These are phyloP conservation scores for Hypomyces perniciosus DNA, from an alignment of 2,329 filamentous ascomycete species.

Conservation along the genomic window DNA sequence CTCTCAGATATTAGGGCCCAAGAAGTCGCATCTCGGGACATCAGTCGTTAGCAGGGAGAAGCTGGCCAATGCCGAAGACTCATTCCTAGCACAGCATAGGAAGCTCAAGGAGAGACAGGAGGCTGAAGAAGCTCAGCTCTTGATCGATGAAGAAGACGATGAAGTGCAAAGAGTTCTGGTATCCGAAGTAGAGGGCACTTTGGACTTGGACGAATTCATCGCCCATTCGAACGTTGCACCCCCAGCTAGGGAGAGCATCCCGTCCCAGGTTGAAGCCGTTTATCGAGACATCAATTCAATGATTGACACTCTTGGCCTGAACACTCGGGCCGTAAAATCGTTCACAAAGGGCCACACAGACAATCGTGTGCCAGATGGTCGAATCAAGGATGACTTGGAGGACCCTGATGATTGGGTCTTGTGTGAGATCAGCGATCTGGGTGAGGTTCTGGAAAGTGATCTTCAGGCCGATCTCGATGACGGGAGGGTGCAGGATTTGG, in stretches of 20 bases:
- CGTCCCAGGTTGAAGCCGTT: conserved; percentile 58
- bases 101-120: conserved; percentile 49
- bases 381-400: conserved; percentile 63
- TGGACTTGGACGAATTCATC: conserved; percentile 61
- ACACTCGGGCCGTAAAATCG: conserved; percentile 59
- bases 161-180: conserved; percentile 57
- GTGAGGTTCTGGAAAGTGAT: conserved; percentile 55
- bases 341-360: conserved; percentile 64
- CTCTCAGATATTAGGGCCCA: conserved; percentile 44
- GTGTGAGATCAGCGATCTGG: conserved; percentile 66
- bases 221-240: conserved; percentile 51
- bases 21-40: conserved; percentile 30
- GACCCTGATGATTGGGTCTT: conserved; percentile 65
- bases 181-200: conserved; percentile 55
- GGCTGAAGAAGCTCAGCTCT: conserved; percentile 49
- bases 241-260: conserved; percentile 50
- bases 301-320: conserved; percentile 88
- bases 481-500: conserved; percentile 61
- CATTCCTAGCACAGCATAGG: conserved; percentile 45
- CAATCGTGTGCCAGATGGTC: conserved; percentile 44
- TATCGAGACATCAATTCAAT: conserved; percentile 86
- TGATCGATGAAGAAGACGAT: conserved; percentile 65
- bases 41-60: conserved; percentile 35
- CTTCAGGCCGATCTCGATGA: conserved; percentile 60
- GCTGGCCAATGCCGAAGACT: conserved; percentile 34